A percentile compares a stretch with the other conserved stretches of the same genome.
These are phyloP conservation scores for Fistulifera solaris DNA, from an alignment of 108 stramenopile genomes.

Conservation along the genomic window DNA sequence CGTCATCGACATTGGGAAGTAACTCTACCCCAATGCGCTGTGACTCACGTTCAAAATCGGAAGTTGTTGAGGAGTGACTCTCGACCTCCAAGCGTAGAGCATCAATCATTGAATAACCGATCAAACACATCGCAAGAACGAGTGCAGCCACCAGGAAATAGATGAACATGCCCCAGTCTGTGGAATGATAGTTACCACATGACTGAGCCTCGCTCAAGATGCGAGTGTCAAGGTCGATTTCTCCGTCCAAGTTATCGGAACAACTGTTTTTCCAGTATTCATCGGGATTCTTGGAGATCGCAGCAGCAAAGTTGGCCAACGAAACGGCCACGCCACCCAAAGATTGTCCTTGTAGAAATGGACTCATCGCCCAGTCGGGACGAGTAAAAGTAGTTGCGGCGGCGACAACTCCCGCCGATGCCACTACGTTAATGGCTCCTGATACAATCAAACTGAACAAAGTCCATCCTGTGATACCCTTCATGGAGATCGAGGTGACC, in stretches of 20 bases:
- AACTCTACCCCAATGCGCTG: no score
- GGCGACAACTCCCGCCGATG: constrained; percentile 35
- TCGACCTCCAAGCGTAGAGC: no score
- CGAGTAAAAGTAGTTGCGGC: constrained; percentile 14
- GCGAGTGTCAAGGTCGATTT: no score
- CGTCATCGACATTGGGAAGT: neutral
- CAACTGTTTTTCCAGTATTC: constrained; percentile 25
- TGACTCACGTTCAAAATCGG: no score
- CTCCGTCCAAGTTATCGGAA: neutral
- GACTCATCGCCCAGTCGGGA: constrained; percentile 19
- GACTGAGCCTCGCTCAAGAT: no score
- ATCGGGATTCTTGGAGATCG: constrained; percentile 13
- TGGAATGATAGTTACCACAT: constrained; percentile 3
- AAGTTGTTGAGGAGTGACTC: no score
- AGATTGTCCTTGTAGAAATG: constrained; percentile 46
- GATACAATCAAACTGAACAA: no score
- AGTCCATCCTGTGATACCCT: no score
- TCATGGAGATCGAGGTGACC: constrained; percentile 13
- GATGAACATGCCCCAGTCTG: constrained; percentile 31
- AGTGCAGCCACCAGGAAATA: constrained; percentile 31
- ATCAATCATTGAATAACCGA: constrained; percentile 19
- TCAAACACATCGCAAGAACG: constrained; percentile 26
- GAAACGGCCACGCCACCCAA: constrained; percentile 26
- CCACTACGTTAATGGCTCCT: constrained; percentile 12
- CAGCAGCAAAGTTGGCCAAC: constrained; percentile 15